Evolutionary conservation across 805 yeast species (phyloP), one percentile per base, ranked within the genome.

Genomic region (Saccharomycopsis sp.): DNA sequence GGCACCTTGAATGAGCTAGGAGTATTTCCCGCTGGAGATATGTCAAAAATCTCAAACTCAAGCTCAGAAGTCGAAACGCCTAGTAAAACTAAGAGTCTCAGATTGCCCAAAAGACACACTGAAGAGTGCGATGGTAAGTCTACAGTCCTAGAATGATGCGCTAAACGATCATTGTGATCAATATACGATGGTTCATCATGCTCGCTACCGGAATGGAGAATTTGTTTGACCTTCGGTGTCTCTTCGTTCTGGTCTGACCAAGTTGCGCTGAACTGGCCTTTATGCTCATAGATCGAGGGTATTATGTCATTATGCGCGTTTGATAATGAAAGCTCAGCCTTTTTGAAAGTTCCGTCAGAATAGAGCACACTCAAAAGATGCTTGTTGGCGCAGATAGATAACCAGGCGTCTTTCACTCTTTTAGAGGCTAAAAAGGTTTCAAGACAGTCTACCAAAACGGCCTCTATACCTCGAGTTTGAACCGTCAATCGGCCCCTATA

Each of bases 401-500:
- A 7, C 37, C 37, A 7, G 12, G 9, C 20, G 5, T 29, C 34
- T 5, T 20, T 14, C 15, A 48, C 37, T 15, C 14, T 29, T 23
- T 51, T 15, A 14, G 34, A 24, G 21, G 3, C 12, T 34, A 34
- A 4, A 37, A 16, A n/a, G 16, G 46, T 29, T 8, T 23, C 37
- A 51, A 51, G 29, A 15, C n/a, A 3, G n/a, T 51, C 34, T 4
- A 29, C 8, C 20, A 52, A 12, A 2, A 52, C 47, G 3, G 56
- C 34, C 34, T 53, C 34, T 4, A 55, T 24, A 2, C 57, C 57
- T 20, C 46, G 20, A 34, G 48, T 23, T 14, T 34, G 24, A 12
- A 5, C 23, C 24, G 34, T 50, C 2, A 55, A 34, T 20, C 40
- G 24, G 37, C 57, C 41, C 3, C 24, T 29, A 16, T n/a, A 8